Conservation (phyloP, 768 basidiomycete genomes). For the Xanthoconium purpureum region DNA sequence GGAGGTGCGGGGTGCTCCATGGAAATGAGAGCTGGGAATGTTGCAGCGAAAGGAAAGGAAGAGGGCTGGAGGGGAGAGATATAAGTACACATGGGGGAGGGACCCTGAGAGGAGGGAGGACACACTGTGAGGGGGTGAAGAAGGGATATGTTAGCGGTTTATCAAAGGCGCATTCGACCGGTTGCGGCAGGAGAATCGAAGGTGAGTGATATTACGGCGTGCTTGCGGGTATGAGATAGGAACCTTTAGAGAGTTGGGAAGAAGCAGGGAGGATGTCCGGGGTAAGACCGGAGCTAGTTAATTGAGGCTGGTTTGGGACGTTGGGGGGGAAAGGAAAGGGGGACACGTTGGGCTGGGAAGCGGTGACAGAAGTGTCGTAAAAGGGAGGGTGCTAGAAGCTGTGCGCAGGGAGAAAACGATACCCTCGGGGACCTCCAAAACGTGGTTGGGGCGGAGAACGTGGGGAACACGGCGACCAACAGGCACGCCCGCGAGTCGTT, state of each 20-base stretch:
- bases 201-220: constrained; percentile 29
- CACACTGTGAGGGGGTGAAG: constrained; percentile 20
- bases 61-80: constrained; percentile 23
- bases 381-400: constrained; percentile 16
- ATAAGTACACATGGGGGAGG: constrained; percentile 29
- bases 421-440: constrained; percentile 27
- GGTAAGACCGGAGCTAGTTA: constrained; percentile 27
- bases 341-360: constrained; percentile 22
- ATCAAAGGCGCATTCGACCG: constrained; percentile 20
- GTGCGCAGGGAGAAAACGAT: constrained; percentile 13
- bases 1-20: constrained; percentile 22
- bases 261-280: constrained; percentile 30
- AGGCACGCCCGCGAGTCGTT: no score
- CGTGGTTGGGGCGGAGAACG: constrained; percentile 28
- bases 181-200: constrained; percentile 25
- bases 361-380: constrained; percentile 25
- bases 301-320: constrained; percentile 19
- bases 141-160: constrained; percentile 13
- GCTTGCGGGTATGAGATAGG: constrained; percentile 23
- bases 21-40: constrained; percentile 11
- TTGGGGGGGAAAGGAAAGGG: constrained; percentile 14
- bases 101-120: constrained; percentile 16
- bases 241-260: constrained; percentile 26
- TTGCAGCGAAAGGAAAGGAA: constrained; percentile 11
- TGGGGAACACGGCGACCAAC: constrained; percentile 18